Evolutionary conservation across 2,329 filamentous ascomycete species (phyloP).

Genomic region (Fusarium incarnatum): DNA sequence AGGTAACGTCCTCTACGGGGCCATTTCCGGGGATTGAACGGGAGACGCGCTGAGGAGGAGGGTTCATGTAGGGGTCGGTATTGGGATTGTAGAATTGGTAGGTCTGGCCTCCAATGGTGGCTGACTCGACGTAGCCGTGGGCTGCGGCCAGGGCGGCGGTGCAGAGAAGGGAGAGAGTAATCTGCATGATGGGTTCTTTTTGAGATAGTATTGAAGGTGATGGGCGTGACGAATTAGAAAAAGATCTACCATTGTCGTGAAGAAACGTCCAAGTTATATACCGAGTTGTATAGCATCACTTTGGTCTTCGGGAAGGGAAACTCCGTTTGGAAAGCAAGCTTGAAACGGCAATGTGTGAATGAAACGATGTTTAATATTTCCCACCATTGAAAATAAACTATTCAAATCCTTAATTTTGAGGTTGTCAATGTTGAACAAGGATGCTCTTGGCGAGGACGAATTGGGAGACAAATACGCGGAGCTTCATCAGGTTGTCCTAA

Average conservation of each 20-base stretch:
- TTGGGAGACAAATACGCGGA: conserved; percentile 14
- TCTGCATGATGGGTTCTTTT: conserved; percentile 33
- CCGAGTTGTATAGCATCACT: conserved; percentile 1
- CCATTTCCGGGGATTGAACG: conserved; percentile 69
- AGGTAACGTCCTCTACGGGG: conserved; percentile 64
- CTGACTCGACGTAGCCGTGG: conserved; percentile 62
- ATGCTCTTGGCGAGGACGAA: conserved; percentile 9
- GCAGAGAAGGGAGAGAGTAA: conserved; percentile 45
- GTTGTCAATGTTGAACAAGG: conserved; percentile 18
- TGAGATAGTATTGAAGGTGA: neutral
- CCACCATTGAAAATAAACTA: conserved; percentile 36
- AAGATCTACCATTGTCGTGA: neutral
- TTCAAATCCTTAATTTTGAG: conserved; percentile 12
- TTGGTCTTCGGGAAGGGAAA: neutral
- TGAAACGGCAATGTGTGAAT: conserved; percentile 16
- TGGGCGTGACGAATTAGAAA: neutral
- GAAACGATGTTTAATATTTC: conserved; percentile 30
- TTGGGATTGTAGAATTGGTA: conserved; percentile 55
- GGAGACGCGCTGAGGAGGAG: conserved; percentile 64
- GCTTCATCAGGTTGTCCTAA: conserved; percentile 25
- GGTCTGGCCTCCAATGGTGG: conserved; percentile 55
- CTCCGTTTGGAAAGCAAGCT: neutral
- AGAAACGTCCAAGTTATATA: neutral
- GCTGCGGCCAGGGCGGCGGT: conserved; percentile 57
- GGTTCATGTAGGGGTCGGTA: conserved; percentile 58